Conservation (phyloP, 1,284 basidiomycete species). For the Trametes pubescens region DNA sequence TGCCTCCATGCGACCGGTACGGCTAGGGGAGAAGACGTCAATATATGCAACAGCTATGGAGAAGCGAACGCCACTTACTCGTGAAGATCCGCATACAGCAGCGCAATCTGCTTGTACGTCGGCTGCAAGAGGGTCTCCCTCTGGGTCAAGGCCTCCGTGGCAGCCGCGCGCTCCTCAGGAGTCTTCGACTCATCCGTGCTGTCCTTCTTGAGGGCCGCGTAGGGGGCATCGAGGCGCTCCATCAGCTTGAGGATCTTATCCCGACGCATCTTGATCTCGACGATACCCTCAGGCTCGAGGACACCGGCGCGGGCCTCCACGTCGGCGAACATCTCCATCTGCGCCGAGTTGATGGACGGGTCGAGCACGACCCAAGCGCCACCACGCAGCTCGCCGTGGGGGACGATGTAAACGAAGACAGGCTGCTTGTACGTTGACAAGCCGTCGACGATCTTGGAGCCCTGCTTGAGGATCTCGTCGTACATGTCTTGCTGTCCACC, state of each 20-base stretch:
- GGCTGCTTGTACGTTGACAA: conserved; percentile 97
- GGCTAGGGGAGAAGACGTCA: conserved; percentile 58
- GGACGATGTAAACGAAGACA: conserved; percentile 99
- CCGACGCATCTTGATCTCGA: conserved; percentile 93
- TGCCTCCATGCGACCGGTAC: conserved; percentile 96
- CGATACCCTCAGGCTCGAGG: conserved; percentile 96
- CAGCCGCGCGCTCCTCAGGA: conserved; percentile 77
- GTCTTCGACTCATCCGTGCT: conserved; percentile 79
- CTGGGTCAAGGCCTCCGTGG: conserved; percentile 72
- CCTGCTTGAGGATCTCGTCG: conserved; percentile 93
- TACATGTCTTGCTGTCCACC: conserved; percentile 99
- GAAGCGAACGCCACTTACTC: conserved; percentile 64
- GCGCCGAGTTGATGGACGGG: conserved; percentile 94
- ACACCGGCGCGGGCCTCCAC: conserved; percentile 96
- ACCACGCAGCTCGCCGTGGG: conserved; percentile 98
- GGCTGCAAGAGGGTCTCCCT: conserved; percentile 89
- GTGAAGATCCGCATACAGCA: conserved; percentile 97
- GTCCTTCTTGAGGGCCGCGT: conserved; percentile 83
- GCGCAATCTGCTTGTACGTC: conserved; percentile 92
- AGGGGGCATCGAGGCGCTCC: conserved; percentile 92
- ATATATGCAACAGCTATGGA: conserved; percentile 3
- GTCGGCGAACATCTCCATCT: conserved; percentile 99
- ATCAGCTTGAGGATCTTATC: conserved; percentile 92
- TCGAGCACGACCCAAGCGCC: conserved; percentile 99
- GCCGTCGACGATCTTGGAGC: conserved; percentile 98